Conservation (phyloP, 345 rosid genomes). For the Boechera stricta region DNA sequence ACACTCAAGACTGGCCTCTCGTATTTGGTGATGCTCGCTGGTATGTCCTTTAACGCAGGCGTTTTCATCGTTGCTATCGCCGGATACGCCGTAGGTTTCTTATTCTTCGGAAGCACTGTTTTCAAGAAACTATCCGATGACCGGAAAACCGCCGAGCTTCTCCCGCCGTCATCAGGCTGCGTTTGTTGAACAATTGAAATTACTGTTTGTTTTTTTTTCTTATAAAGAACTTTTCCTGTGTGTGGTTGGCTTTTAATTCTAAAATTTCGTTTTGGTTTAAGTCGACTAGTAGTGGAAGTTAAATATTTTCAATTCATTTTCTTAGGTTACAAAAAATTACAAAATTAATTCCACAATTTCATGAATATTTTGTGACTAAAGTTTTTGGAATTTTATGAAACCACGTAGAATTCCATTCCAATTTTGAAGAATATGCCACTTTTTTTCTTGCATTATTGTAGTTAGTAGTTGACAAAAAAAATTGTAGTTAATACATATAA, state of each 20-base stretch:
- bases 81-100: slow-evolving; percentile 71
- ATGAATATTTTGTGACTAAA: background rate
- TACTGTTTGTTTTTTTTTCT: background rate
- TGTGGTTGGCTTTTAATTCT: slow-evolving; percentile 20
- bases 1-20: slow-evolving; percentile 60
- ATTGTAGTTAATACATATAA: background rate
- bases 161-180: slow-evolving; percentile 44
- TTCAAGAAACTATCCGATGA: slow-evolving; percentile 44
- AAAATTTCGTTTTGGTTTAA: background rate
- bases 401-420: background rate
- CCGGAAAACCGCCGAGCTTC: slow-evolving; percentile 50
- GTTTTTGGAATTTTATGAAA: background rate
- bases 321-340: background rate
- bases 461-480: too few relatives aligned
- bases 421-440: background rate
- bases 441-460: background rate
- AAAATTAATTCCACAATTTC: background rate
- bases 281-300: background rate
- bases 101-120: slow-evolving; percentile 61
- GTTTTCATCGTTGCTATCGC: slow-evolving; percentile 70
- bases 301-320: background rate
- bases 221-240: background rate
- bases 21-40: slow-evolving; percentile 76
- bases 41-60: slow-evolving; percentile 90
- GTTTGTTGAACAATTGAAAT: slow-evolving; percentile 28